Evolutionary conservation across 805 yeast genomes (phyloP).

Genomic region (Candida namnaoensis): DNA sequence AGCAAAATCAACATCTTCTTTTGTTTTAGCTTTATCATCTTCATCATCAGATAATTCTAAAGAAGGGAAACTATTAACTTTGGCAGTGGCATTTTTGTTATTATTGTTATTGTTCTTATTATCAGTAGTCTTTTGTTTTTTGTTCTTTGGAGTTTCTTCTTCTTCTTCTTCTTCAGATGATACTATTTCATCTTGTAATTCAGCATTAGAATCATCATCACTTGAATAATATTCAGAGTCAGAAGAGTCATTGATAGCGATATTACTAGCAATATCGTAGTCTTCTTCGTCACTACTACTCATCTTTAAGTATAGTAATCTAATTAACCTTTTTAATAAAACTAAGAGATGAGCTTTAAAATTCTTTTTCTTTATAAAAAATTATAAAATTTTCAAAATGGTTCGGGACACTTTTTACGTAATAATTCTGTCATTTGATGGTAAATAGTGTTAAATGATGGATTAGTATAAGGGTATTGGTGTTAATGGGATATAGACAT

Average conservation of each 20-base stretch:
- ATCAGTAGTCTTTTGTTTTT: constrained; percentile 11
- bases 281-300: constrained; percentile 37
- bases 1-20: constrained; percentile 37
- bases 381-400: no score
- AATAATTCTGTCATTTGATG: no score
- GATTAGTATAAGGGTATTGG: no score
- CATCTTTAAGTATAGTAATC: constrained; percentile 2
- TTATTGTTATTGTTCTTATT: constrained; percentile 9
- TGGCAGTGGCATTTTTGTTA: constrained; percentile 4
- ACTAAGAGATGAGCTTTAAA: no score
- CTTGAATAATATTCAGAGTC: constrained; percentile 25
- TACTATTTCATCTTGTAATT: constrained; percentile 44
- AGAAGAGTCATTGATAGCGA: constrained; percentile 38
- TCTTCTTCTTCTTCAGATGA: constrained; percentile 41
- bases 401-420: no score
- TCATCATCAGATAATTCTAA: constrained; percentile 48
- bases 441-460: no score
- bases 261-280: constrained; percentile 53
- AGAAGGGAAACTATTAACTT: constrained; percentile 30
- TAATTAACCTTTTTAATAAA: no score
- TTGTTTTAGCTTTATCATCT: constrained; percentile 20
- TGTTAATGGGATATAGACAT: no score
- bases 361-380: no score
- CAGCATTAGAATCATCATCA: constrained; percentile 19
- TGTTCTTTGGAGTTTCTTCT: constrained; percentile 16